A percentile compares a stretch with the other conserved stretches of the same genome.
These are phyloP conservation scores for Vanderwaltozyma tropicalis DNA, from an alignment of 805 yeast species.

Conservation along the genomic window DNA sequence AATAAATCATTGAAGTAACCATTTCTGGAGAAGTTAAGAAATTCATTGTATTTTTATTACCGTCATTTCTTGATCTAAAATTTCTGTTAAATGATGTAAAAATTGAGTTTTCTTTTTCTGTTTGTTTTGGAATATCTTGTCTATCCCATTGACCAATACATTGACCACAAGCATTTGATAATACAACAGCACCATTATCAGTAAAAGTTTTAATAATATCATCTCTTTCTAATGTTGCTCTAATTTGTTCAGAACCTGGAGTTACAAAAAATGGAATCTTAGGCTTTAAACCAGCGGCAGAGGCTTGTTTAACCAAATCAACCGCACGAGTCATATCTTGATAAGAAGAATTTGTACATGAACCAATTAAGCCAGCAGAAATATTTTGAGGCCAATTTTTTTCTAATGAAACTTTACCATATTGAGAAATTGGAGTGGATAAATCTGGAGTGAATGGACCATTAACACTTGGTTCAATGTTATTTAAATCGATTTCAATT, in stretches of 20 bases:
- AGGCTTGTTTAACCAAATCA: constrained; percentile 81
- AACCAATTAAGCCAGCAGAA: constrained; percentile 91
- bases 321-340: constrained; percentile 98
- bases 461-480: constrained; percentile 88
- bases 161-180: constrained; percentile 98
- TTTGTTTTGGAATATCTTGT: constrained; percentile 55
- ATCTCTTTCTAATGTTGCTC: constrained; percentile 95
- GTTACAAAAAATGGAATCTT: constrained; percentile 88
- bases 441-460: constrained; percentile 99
- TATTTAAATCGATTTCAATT: constrained; percentile 76
- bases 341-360: constrained; percentile 96
- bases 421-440: constrained; percentile 81
- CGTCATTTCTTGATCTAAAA: constrained; percentile 96
- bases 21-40: constrained; percentile 97
- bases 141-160: constrained; percentile 99
- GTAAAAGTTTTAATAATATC: constrained; percentile 75
- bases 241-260: constrained; percentile 96
- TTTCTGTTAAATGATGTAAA: constrained; percentile 97
- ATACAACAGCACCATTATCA: constrained; percentile 80
- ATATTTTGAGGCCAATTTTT: constrained; percentile 82
- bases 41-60: constrained; percentile 95
- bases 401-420: constrained; percentile 56
- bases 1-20: constrained; percentile 92
- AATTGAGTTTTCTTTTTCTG: constrained; percentile 70
- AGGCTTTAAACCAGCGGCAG: constrained; percentile 75